Conservation (phyloP, 2,329 filamentous ascomycete genomes). For the Sporothrix pallida region DNA sequence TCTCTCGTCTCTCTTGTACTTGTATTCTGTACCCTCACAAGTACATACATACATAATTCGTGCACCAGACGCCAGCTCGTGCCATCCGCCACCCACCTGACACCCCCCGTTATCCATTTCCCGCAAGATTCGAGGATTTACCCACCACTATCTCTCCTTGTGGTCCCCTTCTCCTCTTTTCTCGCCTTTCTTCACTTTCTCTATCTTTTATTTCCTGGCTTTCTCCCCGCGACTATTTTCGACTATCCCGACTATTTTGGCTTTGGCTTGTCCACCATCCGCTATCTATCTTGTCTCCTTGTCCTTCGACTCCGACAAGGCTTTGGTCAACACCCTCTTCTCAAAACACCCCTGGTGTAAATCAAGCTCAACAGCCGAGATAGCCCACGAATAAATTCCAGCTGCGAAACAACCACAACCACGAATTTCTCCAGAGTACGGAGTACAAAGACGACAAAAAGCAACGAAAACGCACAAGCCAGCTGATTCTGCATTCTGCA, state of each 20-base stretch:
- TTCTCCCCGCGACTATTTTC: constrained; percentile 17
- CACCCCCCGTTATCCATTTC: constrained; percentile 24
- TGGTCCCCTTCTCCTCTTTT: constrained; percentile 2
- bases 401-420: not conserved
- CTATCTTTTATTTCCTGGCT: constrained; percentile 11
- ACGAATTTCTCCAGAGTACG: not conserved
- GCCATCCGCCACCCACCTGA: constrained; percentile 27
- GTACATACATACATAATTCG: no score
- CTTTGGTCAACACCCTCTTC: not conserved
- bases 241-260: not conserved
- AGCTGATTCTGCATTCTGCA: not conserved
- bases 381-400: constrained; percentile 10
- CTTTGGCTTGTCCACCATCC: constrained; percentile 4
- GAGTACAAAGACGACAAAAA: not conserved
- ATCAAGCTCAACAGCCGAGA: constrained; percentile 28
- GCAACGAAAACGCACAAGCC: not conserved
- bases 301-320: not conserved
- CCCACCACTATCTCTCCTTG: constrained; percentile 27
- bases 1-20: not conserved
- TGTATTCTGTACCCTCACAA: no score
- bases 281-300: constrained; percentile 7
- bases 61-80: constrained; percentile 21
- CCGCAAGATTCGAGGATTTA: constrained; percentile 17
- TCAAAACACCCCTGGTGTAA: constrained; percentile 1
- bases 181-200: not conserved